Evolutionary conservation across 1,284 basidiomycete genomes (phyloP), one percentile per base, ranked within the genome.

Genomic region (Boletus smithii): DNA sequence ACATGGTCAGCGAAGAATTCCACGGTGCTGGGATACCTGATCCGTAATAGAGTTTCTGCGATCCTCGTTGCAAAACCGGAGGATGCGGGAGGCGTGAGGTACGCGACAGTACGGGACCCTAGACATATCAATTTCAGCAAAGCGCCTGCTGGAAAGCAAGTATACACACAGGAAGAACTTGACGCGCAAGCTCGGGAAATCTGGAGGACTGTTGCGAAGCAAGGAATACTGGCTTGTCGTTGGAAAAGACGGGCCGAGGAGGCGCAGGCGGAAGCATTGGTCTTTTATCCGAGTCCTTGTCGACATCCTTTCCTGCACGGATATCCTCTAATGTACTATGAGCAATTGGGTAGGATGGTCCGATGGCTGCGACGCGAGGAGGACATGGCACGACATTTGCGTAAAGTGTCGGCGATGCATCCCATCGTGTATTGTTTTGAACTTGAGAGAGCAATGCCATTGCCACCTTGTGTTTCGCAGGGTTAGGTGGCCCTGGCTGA

Each of bases 41-140:
- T 0, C 86, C 86, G 51, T 88, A 88, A 30, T 73, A 69, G 11
- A 88, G 71, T 40, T 76, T 75, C 56, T 85, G 78, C 5, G 67
- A 59, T 9, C 79, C 79, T 22, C 80, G 74, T 38, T 74, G 66
- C 34, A 85, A 71, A 4, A 78, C 70, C 0, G 78, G 76, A 3
- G 87, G 87, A 55, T 86, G 83, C 0, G 69, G 65, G 14, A 89
- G 69, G 6, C 81, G 77, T n/a, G 75, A 81, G 11, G 80, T 78
- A 9, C 87, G 79, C 9, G 70, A 67, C 41, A 81, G 65, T 6
- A 88, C 79, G 0, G 62, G 50, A 1, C 61, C 64, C 65, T 64
- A 30, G 20, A 14, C n/a, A 40, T 9, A 17, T 16, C 14, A 2
- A 9, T 24, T 14, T 57, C 26, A 53, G 42, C 13, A 42, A 10